Percentiles rank a stretch among this genome's conserved stretches.
Conservation (phyloP, 139 green algal species). For the Bryopsis sp. region DNA sequence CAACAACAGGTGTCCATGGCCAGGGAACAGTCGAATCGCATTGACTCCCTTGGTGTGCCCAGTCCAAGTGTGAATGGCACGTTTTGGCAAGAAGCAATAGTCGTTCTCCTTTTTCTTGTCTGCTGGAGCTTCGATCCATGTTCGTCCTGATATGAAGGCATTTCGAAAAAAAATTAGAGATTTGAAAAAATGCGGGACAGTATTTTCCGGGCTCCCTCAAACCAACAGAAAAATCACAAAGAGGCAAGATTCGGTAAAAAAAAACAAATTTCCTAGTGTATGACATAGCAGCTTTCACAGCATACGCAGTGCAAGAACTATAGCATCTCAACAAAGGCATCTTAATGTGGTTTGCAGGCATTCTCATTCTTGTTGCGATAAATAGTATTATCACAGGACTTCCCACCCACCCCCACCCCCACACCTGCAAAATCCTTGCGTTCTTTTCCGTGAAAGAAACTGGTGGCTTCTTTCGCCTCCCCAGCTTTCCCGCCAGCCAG, state of each 20-base stretch:
- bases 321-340: neutral
- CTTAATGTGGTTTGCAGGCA: neutral
- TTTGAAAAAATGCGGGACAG: neutral
- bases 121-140: constrained; percentile 60
- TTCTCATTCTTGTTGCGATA: neutral
- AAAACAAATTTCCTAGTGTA: neutral
- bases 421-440: constrained; percentile 20
- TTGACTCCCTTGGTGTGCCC: constrained; percentile 85
- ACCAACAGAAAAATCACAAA: neutral
- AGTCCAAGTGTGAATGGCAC: constrained; percentile 81
- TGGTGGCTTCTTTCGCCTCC: constrained; percentile 26
- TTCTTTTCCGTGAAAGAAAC: constrained; percentile 42
- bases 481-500: neutral
- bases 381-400: neutral
- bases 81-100: constrained; percentile 86
- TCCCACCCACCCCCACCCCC: constrained; percentile 11
- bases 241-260: neutral
- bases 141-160: constrained; percentile 18
- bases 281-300: too few species aligned
- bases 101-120: constrained; percentile 47
- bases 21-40: constrained; percentile 88
- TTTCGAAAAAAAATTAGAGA: neutral
- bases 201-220: neutral
- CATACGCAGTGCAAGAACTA: neutral
- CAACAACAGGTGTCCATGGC: constrained; percentile 85